phyloP scores from a whole-genome alignment of 1,284 basidiomycete species.

The Phenoliferia sp. region DNA sequence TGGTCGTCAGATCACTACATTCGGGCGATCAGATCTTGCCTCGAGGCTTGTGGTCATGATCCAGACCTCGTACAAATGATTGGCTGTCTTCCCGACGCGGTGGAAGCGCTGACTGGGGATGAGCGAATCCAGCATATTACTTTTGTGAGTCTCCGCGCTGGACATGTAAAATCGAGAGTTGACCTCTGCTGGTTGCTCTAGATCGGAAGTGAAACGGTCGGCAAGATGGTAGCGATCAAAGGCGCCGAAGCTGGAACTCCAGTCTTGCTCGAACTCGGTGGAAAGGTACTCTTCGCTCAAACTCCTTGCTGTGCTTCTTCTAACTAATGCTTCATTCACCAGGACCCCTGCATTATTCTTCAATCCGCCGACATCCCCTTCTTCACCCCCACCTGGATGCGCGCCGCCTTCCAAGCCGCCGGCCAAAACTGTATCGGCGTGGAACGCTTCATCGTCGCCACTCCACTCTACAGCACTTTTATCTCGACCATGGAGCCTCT shows the following conservation, averaged over 20 bases:
- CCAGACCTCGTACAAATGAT: constrained; percentile 79
- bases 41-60: constrained; percentile 50
- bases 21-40: constrained; percentile 64
- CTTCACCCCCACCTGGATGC: constrained; percentile 59
- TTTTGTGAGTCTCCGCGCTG: constrained; percentile 39
- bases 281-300: constrained; percentile 20
- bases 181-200: no score
- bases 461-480: constrained; percentile 66
- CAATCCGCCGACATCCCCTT: constrained; percentile 47
- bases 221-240: constrained; percentile 59
- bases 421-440: constrained; percentile 98
- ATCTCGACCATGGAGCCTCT: constrained; percentile 60
- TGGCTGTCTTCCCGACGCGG: constrained; percentile 82
- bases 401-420: constrained; percentile 80
- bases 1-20: constrained; percentile 83
- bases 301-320: no score
- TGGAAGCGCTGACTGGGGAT: constrained; percentile 73
- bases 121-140: constrained; percentile 64
- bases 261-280: constrained; percentile 35
- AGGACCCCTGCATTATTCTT: constrained; percentile 53
- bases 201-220: constrained; percentile 88
- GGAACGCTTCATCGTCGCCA: constrained; percentile 83
- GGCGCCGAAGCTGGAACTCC: constrained; percentile 32
- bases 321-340: background rate
- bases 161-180: no score